These are phyloP conservation scores for Glycine latifolia DNA, from an alignment of 306 rosid genomes.

Conservation along the genomic window DNA sequence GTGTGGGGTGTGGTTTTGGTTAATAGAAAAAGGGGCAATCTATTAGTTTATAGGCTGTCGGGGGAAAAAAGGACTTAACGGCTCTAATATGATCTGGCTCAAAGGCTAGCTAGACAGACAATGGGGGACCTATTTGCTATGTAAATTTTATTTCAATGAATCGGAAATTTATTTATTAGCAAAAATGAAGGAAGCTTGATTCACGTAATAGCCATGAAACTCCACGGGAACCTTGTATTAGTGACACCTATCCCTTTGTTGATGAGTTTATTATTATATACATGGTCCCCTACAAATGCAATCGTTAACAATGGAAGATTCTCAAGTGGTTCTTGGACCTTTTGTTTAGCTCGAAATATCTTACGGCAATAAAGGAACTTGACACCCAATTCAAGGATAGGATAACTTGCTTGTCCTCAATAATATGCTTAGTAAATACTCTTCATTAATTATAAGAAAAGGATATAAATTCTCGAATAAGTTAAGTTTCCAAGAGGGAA, in stretches of 20 bases:
- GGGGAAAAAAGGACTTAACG: slow-evolving; percentile 18
- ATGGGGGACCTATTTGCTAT: too few relatives aligned
- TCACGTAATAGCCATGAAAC: not conserved
- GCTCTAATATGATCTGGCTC: slow-evolving; percentile 19
- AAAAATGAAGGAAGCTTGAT: slow-evolving; percentile 3
- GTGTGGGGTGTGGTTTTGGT: not conserved
- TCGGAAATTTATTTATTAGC: not conserved
- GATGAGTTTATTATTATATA: not conserved
- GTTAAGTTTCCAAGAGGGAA: not conserved
- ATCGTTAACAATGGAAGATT: slow-evolving; percentile 1
- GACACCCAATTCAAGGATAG: slow-evolving; percentile 38
- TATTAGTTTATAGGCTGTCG: not conserved
- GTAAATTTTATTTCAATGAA: not conserved
- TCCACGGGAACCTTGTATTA: not conserved
- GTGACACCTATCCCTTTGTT: not conserved
- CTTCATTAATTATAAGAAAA: not conserved
- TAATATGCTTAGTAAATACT: slow-evolving; percentile 1
- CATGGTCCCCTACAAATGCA: slow-evolving; percentile 7
- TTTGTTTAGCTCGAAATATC: slow-evolving; percentile 4
- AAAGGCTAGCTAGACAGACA: too few relatives aligned
- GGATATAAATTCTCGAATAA: not conserved
- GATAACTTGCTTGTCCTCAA: slow-evolving; percentile 9
- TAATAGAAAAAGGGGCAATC: not conserved
- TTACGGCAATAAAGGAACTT: slow-evolving; percentile 1
- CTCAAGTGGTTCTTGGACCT: not conserved